phyloP scores from a whole-genome alignment of 108 stramenopile species.

The Aurantiochytrium sp. region DNA sequence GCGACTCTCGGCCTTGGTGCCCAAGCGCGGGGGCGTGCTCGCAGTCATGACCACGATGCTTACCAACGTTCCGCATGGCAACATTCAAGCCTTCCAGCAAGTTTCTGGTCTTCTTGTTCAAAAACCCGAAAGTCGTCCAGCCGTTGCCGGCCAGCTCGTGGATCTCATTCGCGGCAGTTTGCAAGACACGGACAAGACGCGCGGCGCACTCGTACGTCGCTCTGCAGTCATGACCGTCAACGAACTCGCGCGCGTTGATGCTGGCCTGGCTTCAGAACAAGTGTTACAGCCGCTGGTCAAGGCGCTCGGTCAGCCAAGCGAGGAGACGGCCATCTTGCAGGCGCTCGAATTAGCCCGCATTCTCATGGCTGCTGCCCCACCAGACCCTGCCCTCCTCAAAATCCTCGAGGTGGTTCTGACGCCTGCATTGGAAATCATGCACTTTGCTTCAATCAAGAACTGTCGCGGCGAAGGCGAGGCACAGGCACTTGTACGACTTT shows the following conservation, averaged over 20 bases:
- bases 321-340: not conserved
- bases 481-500: not conserved
- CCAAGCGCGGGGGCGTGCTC: not conserved
- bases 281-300: not conserved
- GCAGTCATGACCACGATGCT: not conserved
- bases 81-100: constrained; percentile 1
- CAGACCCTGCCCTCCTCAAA: not conserved
- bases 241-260: not conserved
- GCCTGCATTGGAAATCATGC: not conserved
- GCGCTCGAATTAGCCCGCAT: not conserved
- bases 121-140: not conserved
- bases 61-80: not conserved
- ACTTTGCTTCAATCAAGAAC: not conserved
- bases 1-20: not conserved
- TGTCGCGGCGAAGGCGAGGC: not conserved
- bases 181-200: not conserved
- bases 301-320: not conserved
- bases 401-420: not conserved
- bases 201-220: not conserved
- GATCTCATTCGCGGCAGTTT: not conserved
- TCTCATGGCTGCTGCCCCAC: not conserved
- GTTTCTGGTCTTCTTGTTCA: not conserved
- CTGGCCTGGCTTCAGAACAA: not conserved
- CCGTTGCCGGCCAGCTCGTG: not conserved
- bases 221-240: not conserved